These are phyloP conservation scores for Aquilaria agallochum DNA, from an alignment of 441 rosid species.

Conservation along the genomic window DNA sequence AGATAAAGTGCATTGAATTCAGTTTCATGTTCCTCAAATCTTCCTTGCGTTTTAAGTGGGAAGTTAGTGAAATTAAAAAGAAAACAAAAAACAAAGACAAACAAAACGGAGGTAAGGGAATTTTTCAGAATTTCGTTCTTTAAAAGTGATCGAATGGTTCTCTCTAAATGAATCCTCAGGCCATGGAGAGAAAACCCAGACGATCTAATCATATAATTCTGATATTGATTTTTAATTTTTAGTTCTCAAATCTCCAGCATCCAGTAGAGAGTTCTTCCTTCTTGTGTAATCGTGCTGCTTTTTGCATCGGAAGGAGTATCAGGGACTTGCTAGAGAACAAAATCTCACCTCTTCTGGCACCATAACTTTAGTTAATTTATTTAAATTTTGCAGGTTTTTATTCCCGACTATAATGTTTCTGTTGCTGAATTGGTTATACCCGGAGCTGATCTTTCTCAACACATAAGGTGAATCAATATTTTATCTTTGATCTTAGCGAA, in stretches of 20 bases:
- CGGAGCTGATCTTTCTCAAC: constrained; percentile 64
- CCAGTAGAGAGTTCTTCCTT: background rate
- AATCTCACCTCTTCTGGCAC: background rate
- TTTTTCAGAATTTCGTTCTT: too few species aligned
- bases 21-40: too few species aligned
- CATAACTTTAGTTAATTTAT: background rate
- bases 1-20: too few species aligned
- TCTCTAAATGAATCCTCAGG: too few species aligned
- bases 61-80: too few species aligned
- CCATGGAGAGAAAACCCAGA: too few species aligned
- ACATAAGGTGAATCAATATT: constrained; percentile 35
- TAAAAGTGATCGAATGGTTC: too few species aligned
- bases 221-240: background rate
- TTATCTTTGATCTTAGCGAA: background rate
- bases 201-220: too few species aligned
- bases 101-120: too few species aligned
- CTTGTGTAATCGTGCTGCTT: background rate
- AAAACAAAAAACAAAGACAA: too few species aligned
- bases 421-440: constrained; percentile 63
- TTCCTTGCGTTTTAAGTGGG: too few species aligned
- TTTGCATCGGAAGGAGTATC: background rate
- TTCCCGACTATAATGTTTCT: constrained; percentile 61
- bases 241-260: background rate
- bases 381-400: constrained; percentile 39
- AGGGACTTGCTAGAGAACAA: background rate